These are phyloP conservation scores for Claviceps spartinae DNA, from an alignment of 2,329 filamentous ascomycete species.

Conservation along the genomic window DNA sequence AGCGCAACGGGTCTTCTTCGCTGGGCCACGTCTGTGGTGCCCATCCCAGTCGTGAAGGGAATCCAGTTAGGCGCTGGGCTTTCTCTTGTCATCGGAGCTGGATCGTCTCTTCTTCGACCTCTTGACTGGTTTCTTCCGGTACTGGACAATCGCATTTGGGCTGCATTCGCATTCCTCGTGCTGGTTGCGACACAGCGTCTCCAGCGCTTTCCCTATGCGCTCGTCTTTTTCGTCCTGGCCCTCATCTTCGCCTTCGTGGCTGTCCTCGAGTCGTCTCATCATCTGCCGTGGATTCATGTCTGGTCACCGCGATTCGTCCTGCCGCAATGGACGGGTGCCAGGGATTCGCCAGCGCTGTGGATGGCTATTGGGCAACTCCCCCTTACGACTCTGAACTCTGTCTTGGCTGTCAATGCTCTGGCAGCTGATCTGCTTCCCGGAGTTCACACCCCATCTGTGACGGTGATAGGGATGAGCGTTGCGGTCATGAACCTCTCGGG, in stretches of 20 bases:
- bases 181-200: constrained; percentile 56
- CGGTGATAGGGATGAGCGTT: constrained; percentile 68
- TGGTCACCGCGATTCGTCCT: constrained; percentile 43
- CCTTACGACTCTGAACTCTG: constrained; percentile 81
- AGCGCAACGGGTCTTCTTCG: constrained; percentile 66
- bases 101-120: constrained; percentile 50
- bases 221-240: constrained; percentile 57
- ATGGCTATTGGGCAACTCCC: constrained; percentile 78
- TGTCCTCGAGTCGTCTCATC: constrained; percentile 16
- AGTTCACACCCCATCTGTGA: constrained; percentile 54
- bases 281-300: constrained; percentile 38
- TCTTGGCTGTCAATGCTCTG: constrained; percentile 75
- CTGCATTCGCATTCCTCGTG: constrained; percentile 55
- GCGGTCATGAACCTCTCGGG: constrained; percentile 70
- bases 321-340: constrained; percentile 19
- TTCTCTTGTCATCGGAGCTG: constrained; percentile 67
- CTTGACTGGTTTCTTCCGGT: constrained; percentile 55
- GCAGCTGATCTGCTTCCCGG: constrained; percentile 63
- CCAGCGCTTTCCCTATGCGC: constrained; percentile 61
- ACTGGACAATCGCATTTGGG: constrained; percentile 70
- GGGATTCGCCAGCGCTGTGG: constrained; percentile 23
- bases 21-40: constrained; percentile 60
- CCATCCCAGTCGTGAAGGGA: constrained; percentile 80
- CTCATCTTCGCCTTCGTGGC: constrained; percentile 46
- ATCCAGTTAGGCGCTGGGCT: constrained; percentile 90